Conservation (phyloP, 2,329 filamentous ascomycete genomes). For the Dichotomopilus funicola region DNA sequence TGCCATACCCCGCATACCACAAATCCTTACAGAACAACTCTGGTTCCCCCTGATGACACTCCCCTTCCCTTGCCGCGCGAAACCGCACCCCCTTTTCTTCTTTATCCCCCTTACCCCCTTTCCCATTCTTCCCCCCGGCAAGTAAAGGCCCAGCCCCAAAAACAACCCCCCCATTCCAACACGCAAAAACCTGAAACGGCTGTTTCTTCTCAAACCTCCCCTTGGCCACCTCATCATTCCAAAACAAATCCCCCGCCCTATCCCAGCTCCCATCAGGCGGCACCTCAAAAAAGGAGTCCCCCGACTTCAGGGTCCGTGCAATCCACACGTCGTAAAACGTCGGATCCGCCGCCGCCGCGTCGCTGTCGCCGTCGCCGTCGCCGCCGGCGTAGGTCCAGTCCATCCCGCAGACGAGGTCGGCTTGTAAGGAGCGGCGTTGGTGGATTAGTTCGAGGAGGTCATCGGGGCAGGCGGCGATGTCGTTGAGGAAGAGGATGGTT, state of each 20-base stretch:
- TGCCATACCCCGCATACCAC: conserved; percentile 43
- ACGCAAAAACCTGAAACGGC: conserved; percentile 56
- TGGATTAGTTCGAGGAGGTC: conserved; percentile 52
- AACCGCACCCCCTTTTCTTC: conserved; percentile 36
- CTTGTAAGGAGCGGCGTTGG: conserved; percentile 39
- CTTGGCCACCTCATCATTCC: conserved; percentile 36
- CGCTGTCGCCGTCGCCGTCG: too few relatives aligned
- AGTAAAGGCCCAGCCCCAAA: conserved; percentile 41
- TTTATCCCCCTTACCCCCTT: too few relatives aligned
- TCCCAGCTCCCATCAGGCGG: conserved; percentile 44
- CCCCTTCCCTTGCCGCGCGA: conserved; percentile 33
- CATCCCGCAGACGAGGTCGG: conserved; percentile 53
- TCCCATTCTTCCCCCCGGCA: conserved; percentile 12
- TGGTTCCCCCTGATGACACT: conserved; percentile 51
- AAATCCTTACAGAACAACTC: conserved; percentile 52
- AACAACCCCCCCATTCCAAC: conserved; percentile 52
- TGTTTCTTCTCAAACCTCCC: conserved; percentile 29
- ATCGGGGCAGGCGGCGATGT: conserved; percentile 46
- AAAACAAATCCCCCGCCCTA: conserved; percentile 45
- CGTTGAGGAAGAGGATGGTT: conserved; percentile 48
- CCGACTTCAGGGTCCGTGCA: conserved; percentile 40
- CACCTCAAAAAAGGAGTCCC: conserved; percentile 51
- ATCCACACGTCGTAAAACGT: conserved; percentile 55
- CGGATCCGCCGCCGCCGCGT: conserved; percentile 25
- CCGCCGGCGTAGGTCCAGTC: conserved; percentile 46